Conservation (phyloP, 1,284 basidiomycete genomes). For the Vanrija pseudolonga region DNA sequence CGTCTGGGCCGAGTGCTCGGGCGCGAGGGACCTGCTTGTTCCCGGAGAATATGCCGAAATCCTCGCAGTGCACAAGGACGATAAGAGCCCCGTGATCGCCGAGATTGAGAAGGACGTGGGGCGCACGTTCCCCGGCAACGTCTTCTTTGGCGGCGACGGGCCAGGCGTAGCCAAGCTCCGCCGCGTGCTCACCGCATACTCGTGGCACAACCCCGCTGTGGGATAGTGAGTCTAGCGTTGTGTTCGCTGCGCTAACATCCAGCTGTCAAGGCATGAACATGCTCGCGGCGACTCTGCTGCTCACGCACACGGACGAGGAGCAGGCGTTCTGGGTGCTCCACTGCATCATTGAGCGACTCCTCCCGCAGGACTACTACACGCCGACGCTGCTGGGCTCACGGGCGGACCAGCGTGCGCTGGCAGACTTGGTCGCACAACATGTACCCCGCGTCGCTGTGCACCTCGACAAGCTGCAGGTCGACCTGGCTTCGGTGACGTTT, state of each 20-base stretch:
- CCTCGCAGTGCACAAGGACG: constrained; percentile 58
- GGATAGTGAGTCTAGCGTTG: constrained; percentile 57
- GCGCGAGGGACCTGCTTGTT: constrained; percentile 83
- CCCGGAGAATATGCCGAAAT: constrained; percentile 88
- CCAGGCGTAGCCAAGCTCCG: constrained; percentile 82
- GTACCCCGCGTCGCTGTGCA: constrained; percentile 73
- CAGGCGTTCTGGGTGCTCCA: constrained; percentile 95
- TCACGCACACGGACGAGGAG: constrained; percentile 76
- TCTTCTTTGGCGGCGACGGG: constrained; percentile 88
- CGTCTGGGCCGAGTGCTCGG: constrained; percentile 74
- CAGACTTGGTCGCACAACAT: constrained; percentile 76
- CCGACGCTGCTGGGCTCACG: constrained; percentile 80
- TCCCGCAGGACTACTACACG: constrained; percentile 79
- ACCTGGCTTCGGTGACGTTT: constrained; percentile 91
- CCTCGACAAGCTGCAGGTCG: constrained; percentile 74
- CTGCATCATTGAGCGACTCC: constrained; percentile 79
- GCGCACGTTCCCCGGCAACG: constrained; percentile 89
- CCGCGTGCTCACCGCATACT: constrained; percentile 83
- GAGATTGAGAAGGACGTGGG: constrained; percentile 95
- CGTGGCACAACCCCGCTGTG: constrained; percentile 77
- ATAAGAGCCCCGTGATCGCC: constrained; percentile 57
- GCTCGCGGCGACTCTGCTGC: constrained; percentile 83
- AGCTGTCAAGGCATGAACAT: constrained; percentile 84
- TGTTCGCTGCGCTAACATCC: background rate
- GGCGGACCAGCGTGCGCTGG: constrained; percentile 85